Percentiles rank a stretch among this genome's conserved stretches.
phyloP scores from a whole-genome alignment of 345 rosid genomes.

The Kandelia obovata region DNA sequence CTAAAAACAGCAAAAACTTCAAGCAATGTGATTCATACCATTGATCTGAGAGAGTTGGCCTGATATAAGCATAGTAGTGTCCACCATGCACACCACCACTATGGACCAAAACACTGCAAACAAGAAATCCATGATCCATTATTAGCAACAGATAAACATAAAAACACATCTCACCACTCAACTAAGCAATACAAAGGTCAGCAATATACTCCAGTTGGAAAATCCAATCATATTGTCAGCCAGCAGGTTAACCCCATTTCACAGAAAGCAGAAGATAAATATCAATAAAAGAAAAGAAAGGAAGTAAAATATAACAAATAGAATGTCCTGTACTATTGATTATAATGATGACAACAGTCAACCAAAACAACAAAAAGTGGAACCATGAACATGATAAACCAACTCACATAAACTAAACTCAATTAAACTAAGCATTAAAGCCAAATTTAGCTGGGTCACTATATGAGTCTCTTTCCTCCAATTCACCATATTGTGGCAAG shows the following conservation, averaged over 20 bases:
- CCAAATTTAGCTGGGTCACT: too few species aligned
- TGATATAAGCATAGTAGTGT: constrained; percentile 91
- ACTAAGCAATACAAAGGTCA: too few species aligned
- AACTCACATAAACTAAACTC: too few species aligned
- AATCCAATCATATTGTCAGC: background rate
- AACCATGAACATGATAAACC: too few species aligned
- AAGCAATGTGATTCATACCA: constrained; percentile 49
- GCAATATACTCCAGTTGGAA: background rate
- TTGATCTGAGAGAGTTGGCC: constrained; percentile 94
- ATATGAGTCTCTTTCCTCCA: too few species aligned
- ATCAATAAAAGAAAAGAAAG: background rate
- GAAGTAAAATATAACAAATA: background rate
- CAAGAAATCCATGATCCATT: background rate
- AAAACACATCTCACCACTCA: background rate
- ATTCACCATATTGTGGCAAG: too few species aligned
- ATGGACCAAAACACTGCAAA: constrained; percentile 90
- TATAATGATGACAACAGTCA: too few species aligned
- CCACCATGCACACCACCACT: constrained; percentile 99
- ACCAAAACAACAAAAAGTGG: too few species aligned
- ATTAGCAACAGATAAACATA: background rate
- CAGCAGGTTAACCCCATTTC: background rate
- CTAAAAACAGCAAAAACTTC: background rate
- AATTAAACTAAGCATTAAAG: too few species aligned
- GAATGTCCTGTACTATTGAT: too few species aligned
- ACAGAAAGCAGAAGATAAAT: background rate